Base-by-base conservation (phyloP, 2,329 filamentous ascomycete genomes). In the Colletotrichum euphorbiae region DNA sequence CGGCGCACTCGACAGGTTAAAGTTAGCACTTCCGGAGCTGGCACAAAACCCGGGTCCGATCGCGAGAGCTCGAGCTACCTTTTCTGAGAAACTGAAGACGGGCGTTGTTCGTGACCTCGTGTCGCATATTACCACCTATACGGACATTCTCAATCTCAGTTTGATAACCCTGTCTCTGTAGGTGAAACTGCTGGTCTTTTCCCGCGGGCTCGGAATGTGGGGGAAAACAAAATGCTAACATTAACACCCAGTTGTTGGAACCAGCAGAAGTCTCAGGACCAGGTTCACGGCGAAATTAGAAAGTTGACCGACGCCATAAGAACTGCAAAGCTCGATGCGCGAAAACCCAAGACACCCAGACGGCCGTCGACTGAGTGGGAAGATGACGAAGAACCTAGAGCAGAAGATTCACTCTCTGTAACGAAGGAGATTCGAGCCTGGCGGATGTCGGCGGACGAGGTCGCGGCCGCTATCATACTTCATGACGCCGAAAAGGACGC, bases 71-170 rank as follows among this genome's bases (percentile, higher is more conserved):
- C 65, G 55, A 17, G 69, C 63, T 2, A 73, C 62, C 54, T 65
- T 77, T 8, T 54, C 67, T 15, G 70, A 69, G 48, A 71, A 62
- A 3, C 17, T 76, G 4, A 75, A 74, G 48, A 65, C 69, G 19
- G 61, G 71, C 11, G 71, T 73, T 4, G 69, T 73, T 4, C 69
- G 71, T 33, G 69, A 74, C 7, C 66, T 75, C 1, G 42, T 72
- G 9, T 71, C 70, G 15, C 73, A 72, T 17, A 73, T 77, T 40
- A 70, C 42, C 12, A 74, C 74, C 8, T 74, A 74, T 24, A 74
- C 73, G 17, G 70, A 71, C 46, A 55, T 76, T 17, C 65, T 76
- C 9, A 71, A 77, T 13, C 52, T 77, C 8, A 77, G 75, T 64
- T 43, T 76, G 1, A 72, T 62, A 12, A 75, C 73, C 4, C 51